Conservation (phyloP, 2,329 filamentous ascomycete genomes). For the Xylariaceae sp. region DNA sequence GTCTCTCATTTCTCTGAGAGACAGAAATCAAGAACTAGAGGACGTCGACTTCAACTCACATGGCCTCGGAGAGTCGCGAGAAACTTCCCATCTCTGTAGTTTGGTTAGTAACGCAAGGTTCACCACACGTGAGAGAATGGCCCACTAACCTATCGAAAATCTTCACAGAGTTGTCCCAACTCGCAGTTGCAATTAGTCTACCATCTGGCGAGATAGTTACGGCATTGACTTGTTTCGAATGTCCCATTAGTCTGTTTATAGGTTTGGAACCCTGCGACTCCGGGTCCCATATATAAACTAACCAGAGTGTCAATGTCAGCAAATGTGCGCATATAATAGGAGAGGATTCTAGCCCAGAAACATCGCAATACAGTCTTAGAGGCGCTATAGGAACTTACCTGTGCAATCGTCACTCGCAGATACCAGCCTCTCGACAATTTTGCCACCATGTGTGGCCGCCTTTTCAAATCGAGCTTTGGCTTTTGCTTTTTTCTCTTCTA, state of each 20-base stretch:
- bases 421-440: constrained; percentile 77
- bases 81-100: constrained; percentile 63
- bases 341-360: background rate
- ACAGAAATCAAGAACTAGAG: background rate
- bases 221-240: constrained; percentile 96
- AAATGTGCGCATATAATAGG: background rate
- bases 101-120: constrained; percentile 19
- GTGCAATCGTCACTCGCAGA: constrained; percentile 77
- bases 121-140: background rate
- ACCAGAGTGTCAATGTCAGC: background rate
- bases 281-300: constrained; percentile 90
- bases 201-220: constrained; percentile 93
- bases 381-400: constrained; percentile 13
- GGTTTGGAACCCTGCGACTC: constrained; percentile 70
- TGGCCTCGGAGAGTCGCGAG: constrained; percentile 85
- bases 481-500: constrained; percentile 67
- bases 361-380: background rate
- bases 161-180: constrained; percentile 94
- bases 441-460: constrained; percentile 70
- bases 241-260: constrained; percentile 81
- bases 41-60: constrained; percentile 51
- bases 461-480: constrained; percentile 82
- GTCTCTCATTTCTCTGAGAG: background rate
- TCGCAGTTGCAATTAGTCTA: constrained; percentile 72
- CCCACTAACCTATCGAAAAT: constrained; percentile 55